Percentiles rank a stretch among this genome's conserved stretches.
phyloP scores from a whole-genome alignment of 177 flowering plant species.

The Telopea speciosissima region DNA sequence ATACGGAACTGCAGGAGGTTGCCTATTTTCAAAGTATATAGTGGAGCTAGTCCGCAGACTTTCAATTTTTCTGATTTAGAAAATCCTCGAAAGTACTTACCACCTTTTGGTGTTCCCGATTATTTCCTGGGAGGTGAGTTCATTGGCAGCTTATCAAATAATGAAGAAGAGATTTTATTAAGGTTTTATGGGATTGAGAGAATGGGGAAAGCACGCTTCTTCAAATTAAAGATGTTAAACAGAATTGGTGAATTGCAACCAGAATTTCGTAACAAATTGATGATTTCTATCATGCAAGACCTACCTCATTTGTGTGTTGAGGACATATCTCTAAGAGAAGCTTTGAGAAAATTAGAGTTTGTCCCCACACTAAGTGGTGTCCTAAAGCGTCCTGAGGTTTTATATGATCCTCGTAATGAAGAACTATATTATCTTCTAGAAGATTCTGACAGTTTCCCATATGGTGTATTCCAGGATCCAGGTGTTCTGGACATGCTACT shows the following conservation, averaged over 20 bases:
- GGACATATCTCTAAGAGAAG: constrained; percentile 57
- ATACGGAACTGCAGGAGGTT: constrained; percentile 51
- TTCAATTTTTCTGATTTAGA: constrained; percentile 51
- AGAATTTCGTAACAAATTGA: constrained; percentile 56
- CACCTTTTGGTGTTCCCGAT: constrained; percentile 54
- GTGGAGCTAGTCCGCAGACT: constrained; percentile 32
- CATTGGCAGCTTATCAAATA: constrained; percentile 38
- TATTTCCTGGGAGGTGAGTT: constrained; percentile 59
- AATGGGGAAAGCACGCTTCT: constrained; percentile 74
- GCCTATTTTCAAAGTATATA: constrained; percentile 67
- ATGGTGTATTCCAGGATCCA: constrained; percentile 56
- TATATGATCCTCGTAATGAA: constrained; percentile 95
- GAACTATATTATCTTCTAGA: constrained; percentile 79
- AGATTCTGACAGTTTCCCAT: constrained; percentile 73
- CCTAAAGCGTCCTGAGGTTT: constrained; percentile 49
- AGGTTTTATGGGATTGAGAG: constrained; percentile 68
- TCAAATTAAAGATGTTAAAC: constrained; percentile 50
- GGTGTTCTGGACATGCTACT: constrained; percentile 70
- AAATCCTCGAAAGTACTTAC: constrained; percentile 60
- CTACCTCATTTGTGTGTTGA: constrained; percentile 78
- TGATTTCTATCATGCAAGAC: constrained; percentile 72
- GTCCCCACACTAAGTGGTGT: constrained; percentile 59
- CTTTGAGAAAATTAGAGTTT: constrained; percentile 63
- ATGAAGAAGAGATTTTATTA: constrained; percentile 63
- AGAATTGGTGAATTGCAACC: constrained; percentile 50